phyloP scores from a whole-genome alignment of 2,329 filamentous ascomycete species.

The Lithohypha guttulata region DNA sequence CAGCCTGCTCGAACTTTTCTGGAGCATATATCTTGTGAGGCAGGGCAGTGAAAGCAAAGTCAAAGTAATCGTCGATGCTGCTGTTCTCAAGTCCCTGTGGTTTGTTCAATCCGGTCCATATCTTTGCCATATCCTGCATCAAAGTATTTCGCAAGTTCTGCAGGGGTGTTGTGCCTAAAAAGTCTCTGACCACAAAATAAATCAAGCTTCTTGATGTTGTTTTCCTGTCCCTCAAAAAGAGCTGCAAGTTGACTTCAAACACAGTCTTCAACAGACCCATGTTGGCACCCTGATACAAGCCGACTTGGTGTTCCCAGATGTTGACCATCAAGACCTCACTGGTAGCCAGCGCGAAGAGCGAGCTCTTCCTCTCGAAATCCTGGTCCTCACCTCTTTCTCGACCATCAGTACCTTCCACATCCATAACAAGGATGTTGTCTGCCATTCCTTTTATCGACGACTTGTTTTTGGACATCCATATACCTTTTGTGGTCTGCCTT shows the following conservation, averaged over 20 bases:
- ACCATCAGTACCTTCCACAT: slow-evolving; percentile 95
- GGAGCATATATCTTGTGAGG: slow-evolving; percentile 95
- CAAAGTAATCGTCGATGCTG: slow-evolving; percentile 92
- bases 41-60: slow-evolving; percentile 91
- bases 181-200: slow-evolving; percentile 98
- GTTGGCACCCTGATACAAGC: slow-evolving; percentile 94
- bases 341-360: slow-evolving; percentile 89
- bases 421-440: slow-evolving; percentile 98
- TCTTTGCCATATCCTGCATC: slow-evolving; percentile 77
- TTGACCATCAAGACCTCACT: slow-evolving; percentile 98
- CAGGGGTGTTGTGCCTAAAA: slow-evolving; percentile 83
- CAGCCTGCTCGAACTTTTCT: slow-evolving; percentile 75
- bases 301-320: slow-evolving; percentile 98
- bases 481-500: slow-evolving; percentile 95
- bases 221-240: slow-evolving; percentile 93
- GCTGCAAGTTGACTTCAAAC: slow-evolving; percentile 94
- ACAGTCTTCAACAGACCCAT: slow-evolving; percentile 98
- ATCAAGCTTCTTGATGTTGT: slow-evolving; percentile 78
- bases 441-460: slow-evolving; percentile 53
- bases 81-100: slow-evolving; percentile 79
- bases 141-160: slow-evolving; percentile 82
- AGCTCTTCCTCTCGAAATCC: slow-evolving; percentile 97
- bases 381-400: slow-evolving; percentile 95
- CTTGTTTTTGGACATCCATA: slow-evolving; percentile 99
- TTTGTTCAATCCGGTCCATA: slow-evolving; percentile 90